Base-by-base conservation (phyloP, 2,329 filamentous ascomycete genomes). In the Gaeumannomyces sp. region DNA sequence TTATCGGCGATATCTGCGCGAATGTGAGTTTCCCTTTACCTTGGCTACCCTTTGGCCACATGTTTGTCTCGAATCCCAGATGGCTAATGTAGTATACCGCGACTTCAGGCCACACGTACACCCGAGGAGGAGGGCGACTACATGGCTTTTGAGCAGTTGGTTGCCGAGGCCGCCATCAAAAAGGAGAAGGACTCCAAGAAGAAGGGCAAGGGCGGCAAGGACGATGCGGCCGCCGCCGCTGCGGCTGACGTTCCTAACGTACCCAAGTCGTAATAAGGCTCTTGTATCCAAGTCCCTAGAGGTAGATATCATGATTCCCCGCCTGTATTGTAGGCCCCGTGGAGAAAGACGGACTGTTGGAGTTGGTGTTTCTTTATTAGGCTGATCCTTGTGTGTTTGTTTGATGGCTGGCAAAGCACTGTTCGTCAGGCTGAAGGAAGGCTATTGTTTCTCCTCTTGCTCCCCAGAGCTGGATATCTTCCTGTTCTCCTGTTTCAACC, bases 61-160 rank as follows among this genome's bases (percentile, higher is more conserved):
- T 56, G 33, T 45, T 61, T 61, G 31, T 50, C 29, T 66, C 58
- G 68, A 70, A 28, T 2, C 53, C 70, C 22, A 62, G 35, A 64
- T 65, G 56, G 68, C 64, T 67, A 65, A 67, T 69, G 69, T 66
- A 68, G 63, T 22, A 45, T 14, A 45, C 13, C 2, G 60, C 27
- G 28, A 61, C 13, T 53, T 61, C 70, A 97, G 93, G 92, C 94
- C 57, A 85, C 90, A 76, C 89, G 95, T 68, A 90, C 94, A 64
- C 90, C 94, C 58, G 95, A 99, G 69, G 95, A 99, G 80, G 95
- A 99, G 78, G 94, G 95, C 69, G 95, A 98, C 73, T 98, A 96
- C 78, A 96, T 99, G 86, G 93, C 94, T 22, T 99, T 99, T 71
- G 95, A 99, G 76, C 93, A 98, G 77, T 88, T 99, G 65, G 96